A percentile compares a stretch with the other conserved stretches of the same genome.
phyloP scores from a whole-genome alignment of 2,329 filamentous ascomycete species.

The Ophidiomyces ophidiicola region DNA sequence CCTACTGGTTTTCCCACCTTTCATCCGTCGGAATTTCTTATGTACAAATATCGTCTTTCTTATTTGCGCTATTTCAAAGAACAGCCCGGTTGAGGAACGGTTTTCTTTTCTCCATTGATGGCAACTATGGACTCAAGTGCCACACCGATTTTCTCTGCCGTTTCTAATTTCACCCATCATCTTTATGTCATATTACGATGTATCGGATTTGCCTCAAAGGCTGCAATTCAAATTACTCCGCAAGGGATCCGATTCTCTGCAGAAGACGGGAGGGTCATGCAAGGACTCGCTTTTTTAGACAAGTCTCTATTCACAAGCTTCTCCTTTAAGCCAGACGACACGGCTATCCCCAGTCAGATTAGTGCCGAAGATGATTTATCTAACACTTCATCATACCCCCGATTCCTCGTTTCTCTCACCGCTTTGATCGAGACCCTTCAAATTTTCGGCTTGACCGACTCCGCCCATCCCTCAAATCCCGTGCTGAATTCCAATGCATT shows the following conservation, averaged over 20 bases:
- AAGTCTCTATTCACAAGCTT: conserved; percentile 82
- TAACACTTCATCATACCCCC: conserved; percentile 40
- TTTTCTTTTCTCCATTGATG: too few species aligned
- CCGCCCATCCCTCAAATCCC: conserved; percentile 28
- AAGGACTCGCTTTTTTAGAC: conserved; percentile 79
- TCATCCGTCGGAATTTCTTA: conserved; percentile 6
- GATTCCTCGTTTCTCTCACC: conserved; percentile 76
- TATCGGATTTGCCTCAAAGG: conserved; percentile 49
- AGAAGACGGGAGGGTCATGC: conserved; percentile 80
- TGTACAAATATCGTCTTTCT: conserved; percentile 22
- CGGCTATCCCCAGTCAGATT: conserved; percentile 20
- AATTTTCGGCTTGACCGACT: conserved; percentile 72
- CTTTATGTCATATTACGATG: conserved; percentile 49
- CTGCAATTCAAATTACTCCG: conserved; percentile 61
- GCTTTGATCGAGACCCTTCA: conserved; percentile 87
- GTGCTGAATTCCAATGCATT: conserved; percentile 54
- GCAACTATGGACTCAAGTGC: conserved; percentile 12
- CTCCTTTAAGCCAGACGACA: conserved; percentile 45
- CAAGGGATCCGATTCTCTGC: conserved; percentile 79
- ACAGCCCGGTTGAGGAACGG: neutral
- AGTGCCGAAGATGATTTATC: conserved; percentile 30
- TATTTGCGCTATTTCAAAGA: neutral
- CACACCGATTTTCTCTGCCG: conserved; percentile 42
- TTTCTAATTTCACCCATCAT: conserved; percentile 50
- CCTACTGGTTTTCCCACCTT: neutral